A percentile compares a stretch with the other conserved stretches of the same genome.
These are phyloP conservation scores for Bryoglossum gracile DNA, from an alignment of 495 filamentous ascomycete species.

Conservation along the genomic window DNA sequence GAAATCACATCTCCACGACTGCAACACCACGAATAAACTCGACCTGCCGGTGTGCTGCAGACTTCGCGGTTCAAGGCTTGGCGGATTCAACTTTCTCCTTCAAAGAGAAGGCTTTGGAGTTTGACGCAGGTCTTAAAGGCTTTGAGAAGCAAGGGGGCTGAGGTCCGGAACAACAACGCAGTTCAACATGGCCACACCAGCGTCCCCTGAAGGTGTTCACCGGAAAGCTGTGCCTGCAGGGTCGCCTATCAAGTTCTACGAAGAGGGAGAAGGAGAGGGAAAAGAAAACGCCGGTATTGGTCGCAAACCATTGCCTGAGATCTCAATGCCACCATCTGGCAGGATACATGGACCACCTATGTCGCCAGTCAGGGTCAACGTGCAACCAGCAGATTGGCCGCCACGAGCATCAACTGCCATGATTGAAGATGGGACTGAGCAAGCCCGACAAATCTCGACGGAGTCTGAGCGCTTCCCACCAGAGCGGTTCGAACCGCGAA, in stretches of 20 bases:
- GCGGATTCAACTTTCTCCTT: too few relatives aligned
- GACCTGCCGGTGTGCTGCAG: too few relatives aligned
- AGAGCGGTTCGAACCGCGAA: constrained; percentile 1
- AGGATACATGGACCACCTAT: constrained; percentile 32
- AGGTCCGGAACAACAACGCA: constrained; percentile 29
- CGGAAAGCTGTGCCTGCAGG: constrained; percentile 8
- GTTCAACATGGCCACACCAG: constrained; percentile 19
- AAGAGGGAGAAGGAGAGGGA: constrained; percentile 13
- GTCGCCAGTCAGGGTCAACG: constrained; percentile 37
- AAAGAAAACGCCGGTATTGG: constrained; percentile 21
- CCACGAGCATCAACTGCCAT: constrained; percentile 30
- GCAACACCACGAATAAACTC: too few relatives aligned
- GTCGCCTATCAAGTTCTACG: constrained; percentile 16
- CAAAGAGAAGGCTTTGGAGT: too few relatives aligned
- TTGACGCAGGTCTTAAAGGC: too few relatives aligned
- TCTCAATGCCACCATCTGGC: constrained; percentile 20
- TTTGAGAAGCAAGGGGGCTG: not conserved
- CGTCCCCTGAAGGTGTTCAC: constrained; percentile 12
- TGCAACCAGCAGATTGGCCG: constrained; percentile 26
- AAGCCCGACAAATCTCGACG: constrained; percentile 25
- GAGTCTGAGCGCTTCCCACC: not conserved
- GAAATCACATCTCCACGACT: not conserved
- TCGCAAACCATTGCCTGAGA: constrained; percentile 25
- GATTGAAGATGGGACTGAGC: constrained; percentile 29
- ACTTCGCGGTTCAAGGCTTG: too few relatives aligned